phyloP scores from a whole-genome alignment of 1,139 yeast species.

The Yamadazyma atlantica region DNA sequence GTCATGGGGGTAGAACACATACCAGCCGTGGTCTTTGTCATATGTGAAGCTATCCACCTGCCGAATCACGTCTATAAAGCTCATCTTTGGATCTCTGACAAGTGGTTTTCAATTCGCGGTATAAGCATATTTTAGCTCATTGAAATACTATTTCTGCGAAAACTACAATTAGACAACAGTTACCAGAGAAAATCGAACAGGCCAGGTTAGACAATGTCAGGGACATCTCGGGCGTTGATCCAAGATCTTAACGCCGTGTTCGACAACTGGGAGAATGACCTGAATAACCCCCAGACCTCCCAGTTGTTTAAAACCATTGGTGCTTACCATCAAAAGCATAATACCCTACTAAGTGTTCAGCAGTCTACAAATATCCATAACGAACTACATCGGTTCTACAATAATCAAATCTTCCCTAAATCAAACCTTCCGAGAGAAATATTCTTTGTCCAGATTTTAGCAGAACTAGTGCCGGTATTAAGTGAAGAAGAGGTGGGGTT shows the following conservation, averaged over 20 bases:
- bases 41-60: slow-evolving; percentile 54
- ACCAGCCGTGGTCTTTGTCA: slow-evolving; percentile 16
- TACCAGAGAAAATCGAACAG: too few relatives aligned
- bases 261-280: slow-evolving; percentile 24
- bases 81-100: not conserved
- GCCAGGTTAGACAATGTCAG: slow-evolving; percentile 14
- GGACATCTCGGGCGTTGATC: slow-evolving; percentile 35
- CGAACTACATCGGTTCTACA: slow-evolving; percentile 47
- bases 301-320: slow-evolving; percentile 12
- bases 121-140: not conserved
- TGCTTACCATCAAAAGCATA: slow-evolving; percentile 37
- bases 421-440: slow-evolving; percentile 35
- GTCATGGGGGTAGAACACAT: slow-evolving; percentile 54
- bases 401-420: slow-evolving; percentile 32
- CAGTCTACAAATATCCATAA: slow-evolving; percentile 46
- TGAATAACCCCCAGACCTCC: slow-evolving; percentile 12
- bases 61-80: slow-evolving; percentile 21
- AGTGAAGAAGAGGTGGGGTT: slow-evolving; percentile 38
- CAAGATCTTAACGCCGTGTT: slow-evolving; percentile 31
- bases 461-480: slow-evolving; percentile 37
- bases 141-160: too few relatives aligned
- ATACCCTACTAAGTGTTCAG: slow-evolving; percentile 33
- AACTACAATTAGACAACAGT: too few relatives aligned
- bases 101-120: not conserved
- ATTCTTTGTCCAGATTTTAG: slow-evolving; percentile 48